phyloP scores from a whole-genome alignment of 139 green algal genomes.

The Asterochloris erici region DNA sequence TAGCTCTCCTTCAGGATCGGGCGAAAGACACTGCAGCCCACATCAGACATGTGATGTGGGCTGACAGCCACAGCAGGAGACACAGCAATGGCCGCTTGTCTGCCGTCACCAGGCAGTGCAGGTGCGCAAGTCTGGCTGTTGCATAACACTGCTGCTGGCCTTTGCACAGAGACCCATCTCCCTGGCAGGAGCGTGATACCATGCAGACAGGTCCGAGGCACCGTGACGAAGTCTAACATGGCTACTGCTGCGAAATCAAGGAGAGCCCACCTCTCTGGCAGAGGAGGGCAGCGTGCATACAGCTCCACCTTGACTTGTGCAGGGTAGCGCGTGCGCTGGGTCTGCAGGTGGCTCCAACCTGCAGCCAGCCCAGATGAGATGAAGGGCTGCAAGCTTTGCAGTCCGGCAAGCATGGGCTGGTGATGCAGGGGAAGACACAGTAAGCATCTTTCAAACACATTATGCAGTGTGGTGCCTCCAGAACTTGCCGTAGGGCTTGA shows the following conservation, averaged over 20 bases:
- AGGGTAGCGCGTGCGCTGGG: constrained; percentile 33
- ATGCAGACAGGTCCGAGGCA: no score
- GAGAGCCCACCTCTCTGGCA: constrained; percentile 16
- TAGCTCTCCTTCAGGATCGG: constrained; percentile 25
- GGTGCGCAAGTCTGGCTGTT: no score
- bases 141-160: no score
- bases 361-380: not conserved
- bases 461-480: not conserved
- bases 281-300: constrained; percentile 29
- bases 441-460: not conserved
- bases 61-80: no score
- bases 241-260: no score
- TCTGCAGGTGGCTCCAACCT: constrained; percentile 23
- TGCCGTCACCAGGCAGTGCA: no score
- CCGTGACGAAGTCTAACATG: no score
- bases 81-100: no score
- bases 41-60: not conserved
- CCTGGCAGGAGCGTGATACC: no score
- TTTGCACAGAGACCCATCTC: no score
- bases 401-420: not conserved
- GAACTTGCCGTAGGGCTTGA: constrained; percentile 40
- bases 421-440: not conserved
- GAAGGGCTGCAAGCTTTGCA: not conserved
- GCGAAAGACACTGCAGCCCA: not conserved
- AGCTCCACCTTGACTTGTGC: constrained; percentile 33